These are phyloP conservation scores for Agrostemma githago DNA, from an alignment of 148 eudicot species.

Conservation along the genomic window DNA sequence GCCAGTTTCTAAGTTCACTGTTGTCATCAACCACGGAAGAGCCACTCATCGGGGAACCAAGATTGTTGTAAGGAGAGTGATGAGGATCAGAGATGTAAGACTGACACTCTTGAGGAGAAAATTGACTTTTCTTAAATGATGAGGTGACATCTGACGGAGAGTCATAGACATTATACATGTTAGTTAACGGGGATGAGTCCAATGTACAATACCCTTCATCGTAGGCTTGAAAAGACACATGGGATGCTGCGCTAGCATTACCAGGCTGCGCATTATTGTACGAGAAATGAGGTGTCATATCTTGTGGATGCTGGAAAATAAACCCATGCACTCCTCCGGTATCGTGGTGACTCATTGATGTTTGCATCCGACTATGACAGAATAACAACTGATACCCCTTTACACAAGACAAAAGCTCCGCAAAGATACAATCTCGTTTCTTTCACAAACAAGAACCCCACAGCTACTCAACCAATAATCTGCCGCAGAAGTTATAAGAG, in stretches of 20 bases:
- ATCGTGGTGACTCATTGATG: constrained; percentile 41
- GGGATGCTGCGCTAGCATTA: constrained; percentile 31
- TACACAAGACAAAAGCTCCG: neutral
- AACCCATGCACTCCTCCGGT: constrained; percentile 31
- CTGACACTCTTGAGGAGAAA: constrained; percentile 69
- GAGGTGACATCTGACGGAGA: constrained; percentile 59
- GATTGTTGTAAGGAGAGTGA: constrained; percentile 48
- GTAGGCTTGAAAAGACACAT: constrained; percentile 41
- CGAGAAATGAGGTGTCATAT: constrained; percentile 34
- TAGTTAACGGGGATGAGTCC: constrained; percentile 53
- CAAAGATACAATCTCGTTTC: neutral
- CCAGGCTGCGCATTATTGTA: constrained; percentile 35
- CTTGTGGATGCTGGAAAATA: constrained; percentile 40
- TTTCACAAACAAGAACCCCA: too few relatives aligned
- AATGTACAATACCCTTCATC: constrained; percentile 58
- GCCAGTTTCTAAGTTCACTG: constrained; percentile 35
- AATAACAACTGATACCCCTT: neutral
- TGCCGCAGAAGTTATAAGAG: neutral
- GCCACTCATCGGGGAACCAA: constrained; percentile 72
- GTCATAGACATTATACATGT: constrained; percentile 28
- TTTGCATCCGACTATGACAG: constrained; percentile 42
- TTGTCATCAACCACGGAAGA: constrained; percentile 54
- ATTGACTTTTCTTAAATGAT: constrained; percentile 53
- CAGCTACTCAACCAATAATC: neutral
- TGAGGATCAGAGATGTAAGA: constrained; percentile 57